These are phyloP conservation scores for Boletus rufocinnamomeus DNA, from an alignment of 768 basidiomycete genomes.

Conservation along the genomic window DNA sequence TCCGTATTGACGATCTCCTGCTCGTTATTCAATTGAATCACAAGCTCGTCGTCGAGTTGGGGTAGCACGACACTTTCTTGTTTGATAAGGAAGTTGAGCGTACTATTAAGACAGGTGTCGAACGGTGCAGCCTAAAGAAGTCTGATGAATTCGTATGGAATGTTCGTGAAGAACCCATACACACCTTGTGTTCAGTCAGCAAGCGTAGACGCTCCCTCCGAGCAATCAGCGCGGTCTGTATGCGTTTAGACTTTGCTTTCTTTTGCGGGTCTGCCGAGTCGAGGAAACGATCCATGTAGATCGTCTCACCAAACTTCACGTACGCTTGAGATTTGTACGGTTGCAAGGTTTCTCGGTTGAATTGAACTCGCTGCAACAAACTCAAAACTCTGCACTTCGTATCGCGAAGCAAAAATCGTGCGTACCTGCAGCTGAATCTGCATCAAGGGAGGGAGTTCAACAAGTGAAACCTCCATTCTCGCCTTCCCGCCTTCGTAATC, in stretches of 20 bases:
- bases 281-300: conserved; percentile 92
- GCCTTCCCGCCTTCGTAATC: conserved; percentile 88
- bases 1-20: conserved; percentile 53
- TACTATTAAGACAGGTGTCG: conserved; percentile 53
- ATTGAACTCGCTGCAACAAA: conserved; percentile 77
- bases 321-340: conserved; percentile 97
- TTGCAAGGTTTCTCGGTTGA: conserved; percentile 87
- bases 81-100: conserved; percentile 57
- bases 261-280: conserved; percentile 72
- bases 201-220: conserved; percentile 68
- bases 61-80: conserved; percentile 46
- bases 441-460: conserved; percentile 85
- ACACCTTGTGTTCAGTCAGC: conserved; percentile 73
- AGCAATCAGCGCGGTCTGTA: conserved; percentile 64
- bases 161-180: conserved; percentile 12
- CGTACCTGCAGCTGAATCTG: conserved; percentile 94
- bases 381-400: conserved; percentile 5
- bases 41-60: conserved; percentile 62
- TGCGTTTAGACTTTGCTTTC: conserved; percentile 65
- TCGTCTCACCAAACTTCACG: conserved; percentile 83
- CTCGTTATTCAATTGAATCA: conserved; percentile 54
- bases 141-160: not conserved
- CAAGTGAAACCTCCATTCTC: conserved; percentile 81
- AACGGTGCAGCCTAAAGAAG: conserved; percentile 59
- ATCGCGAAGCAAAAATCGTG: conserved; percentile 18